Conservation (phyloP, 257 asterid genomes). For the Jaltomata sinuosa region DNA sequence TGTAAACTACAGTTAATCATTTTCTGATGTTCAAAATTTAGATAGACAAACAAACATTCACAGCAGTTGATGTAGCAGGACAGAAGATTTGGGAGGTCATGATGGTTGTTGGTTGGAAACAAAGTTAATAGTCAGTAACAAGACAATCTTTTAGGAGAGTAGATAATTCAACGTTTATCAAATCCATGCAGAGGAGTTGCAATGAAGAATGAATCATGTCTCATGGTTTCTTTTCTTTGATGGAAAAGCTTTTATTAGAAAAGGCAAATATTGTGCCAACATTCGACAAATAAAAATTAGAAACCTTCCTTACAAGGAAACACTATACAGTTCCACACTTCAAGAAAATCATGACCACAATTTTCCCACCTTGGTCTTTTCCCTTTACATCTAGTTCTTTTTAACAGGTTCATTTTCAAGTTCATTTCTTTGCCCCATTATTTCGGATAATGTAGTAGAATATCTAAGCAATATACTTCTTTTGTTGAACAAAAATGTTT, state of each 20-base stretch:
- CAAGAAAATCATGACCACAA: not conserved
- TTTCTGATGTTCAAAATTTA: not conserved
- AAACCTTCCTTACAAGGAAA: too few relatives aligned
- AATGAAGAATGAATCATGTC: not conserved
- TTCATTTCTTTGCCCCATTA: not conserved
- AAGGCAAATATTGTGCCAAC: not conserved
- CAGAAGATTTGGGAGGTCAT: not conserved
- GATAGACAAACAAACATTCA: not conserved
- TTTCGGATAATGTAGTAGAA: not conserved
- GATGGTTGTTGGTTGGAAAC: not conserved
- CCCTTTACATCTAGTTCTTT: not conserved
- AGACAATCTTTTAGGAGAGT: not conserved
- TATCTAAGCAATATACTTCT: not conserved
- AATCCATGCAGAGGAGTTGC: not conserved
- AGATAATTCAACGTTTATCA: not conserved
- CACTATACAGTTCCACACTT: not conserved
- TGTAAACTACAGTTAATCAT: not conserved
- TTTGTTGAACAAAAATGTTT: not conserved
- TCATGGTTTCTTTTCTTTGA: not conserved
- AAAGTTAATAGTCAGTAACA: not conserved
- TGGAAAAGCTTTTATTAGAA: not conserved
- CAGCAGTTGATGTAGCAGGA: not conserved
- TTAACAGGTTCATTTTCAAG: not conserved
- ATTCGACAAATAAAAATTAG: not conserved
- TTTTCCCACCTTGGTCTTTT: not conserved